These are phyloP conservation scores for Graphilbum fragrans DNA, from an alignment of 2,329 filamentous ascomycete genomes.

Conservation along the genomic window DNA sequence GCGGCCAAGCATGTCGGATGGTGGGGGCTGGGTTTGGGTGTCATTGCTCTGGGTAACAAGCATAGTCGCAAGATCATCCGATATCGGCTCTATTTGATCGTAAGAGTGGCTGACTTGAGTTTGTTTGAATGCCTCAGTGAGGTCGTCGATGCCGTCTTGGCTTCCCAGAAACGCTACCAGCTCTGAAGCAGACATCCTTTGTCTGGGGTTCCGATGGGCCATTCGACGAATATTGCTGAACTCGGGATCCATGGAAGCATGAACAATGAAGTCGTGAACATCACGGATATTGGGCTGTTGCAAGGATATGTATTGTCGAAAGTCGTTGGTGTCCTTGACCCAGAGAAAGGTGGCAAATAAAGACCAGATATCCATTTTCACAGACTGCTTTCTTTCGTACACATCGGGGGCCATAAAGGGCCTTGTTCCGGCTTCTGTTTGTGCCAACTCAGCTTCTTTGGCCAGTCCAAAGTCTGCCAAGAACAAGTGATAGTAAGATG, in stretches of 20 bases:
- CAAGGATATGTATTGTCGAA: constrained; percentile 7
- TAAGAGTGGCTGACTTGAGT: too few species aligned
- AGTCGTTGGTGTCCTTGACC: constrained; percentile 10
- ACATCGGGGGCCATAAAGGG: constrained; percentile 19
- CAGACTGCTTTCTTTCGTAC: constrained; percentile 10
- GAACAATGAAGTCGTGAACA: constrained; percentile 10
- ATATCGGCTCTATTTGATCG: too few species aligned
- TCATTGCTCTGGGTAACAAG: too few species aligned
- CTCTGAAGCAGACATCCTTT: not conserved
- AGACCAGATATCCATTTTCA: constrained; percentile 19
- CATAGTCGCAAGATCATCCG: too few species aligned
- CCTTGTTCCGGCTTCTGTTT: constrained; percentile 14
- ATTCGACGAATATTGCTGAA: constrained; percentile 2
- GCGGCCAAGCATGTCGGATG: too few species aligned
- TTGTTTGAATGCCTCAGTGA: too few species aligned
- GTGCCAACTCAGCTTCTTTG: constrained; percentile 34
- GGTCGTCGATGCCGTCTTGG: not conserved
- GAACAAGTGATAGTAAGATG: constrained; percentile 50
- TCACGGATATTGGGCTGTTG: not conserved
- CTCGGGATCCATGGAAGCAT: not conserved
- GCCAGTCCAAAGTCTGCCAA: constrained; percentile 92
- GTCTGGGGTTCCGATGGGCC: not conserved
- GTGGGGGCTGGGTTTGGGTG: too few species aligned
- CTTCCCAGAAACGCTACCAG: not conserved
- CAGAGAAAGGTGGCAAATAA: constrained; percentile 18